Conservation (phyloP, 768 basidiomycete species). For the Phanerochaete carnosa region DNA sequence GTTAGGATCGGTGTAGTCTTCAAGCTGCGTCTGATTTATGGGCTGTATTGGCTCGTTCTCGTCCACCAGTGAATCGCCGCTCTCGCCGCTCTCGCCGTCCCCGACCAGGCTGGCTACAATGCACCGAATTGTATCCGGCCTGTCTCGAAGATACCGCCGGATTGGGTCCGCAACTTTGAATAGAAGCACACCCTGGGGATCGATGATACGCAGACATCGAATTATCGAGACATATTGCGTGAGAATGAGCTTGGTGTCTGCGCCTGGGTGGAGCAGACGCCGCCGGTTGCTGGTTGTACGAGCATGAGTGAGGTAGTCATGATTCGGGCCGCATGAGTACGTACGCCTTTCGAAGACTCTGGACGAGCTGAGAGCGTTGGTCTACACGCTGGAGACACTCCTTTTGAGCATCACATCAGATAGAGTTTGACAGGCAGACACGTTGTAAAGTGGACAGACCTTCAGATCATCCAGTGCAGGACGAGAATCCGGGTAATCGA, state of each 20-base stretch:
- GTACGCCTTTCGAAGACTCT: constrained; percentile 76
- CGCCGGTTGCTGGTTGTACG: constrained; percentile 79
- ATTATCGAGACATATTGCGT: constrained; percentile 91
- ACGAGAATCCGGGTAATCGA: constrained; percentile 87
- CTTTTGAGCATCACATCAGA: constrained; percentile 29
- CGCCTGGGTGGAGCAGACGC: constrained; percentile 92
- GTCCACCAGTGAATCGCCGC: constrained; percentile 75
- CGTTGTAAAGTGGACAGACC: constrained; percentile 37
- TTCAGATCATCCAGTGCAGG: constrained; percentile 85
- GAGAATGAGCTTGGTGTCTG: constrained; percentile 89
- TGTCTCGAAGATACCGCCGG: constrained; percentile 76
- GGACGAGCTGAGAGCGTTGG: constrained; percentile 73
- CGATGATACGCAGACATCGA: constrained; percentile 83
- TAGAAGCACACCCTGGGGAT: constrained; percentile 88
- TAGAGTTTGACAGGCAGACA: neutral
- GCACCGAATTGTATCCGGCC: constrained; percentile 90
- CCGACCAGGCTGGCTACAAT: constrained; percentile 92
- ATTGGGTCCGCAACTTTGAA: constrained; percentile 95
- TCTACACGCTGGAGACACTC: constrained; percentile 81
- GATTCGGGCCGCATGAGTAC: constrained; percentile 21
- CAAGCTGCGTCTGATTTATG: constrained; percentile 68
- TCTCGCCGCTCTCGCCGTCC: constrained; percentile 73
- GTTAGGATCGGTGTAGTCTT: constrained; percentile 87
- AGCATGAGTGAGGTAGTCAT: constrained; percentile 4
- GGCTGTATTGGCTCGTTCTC: constrained; percentile 80